Percentiles rank a stretch among this genome's conserved stretches.
Evolutionary conservation across 2,329 filamentous ascomycete species (phyloP).

Genomic region (Fusarium begoniae): DNA sequence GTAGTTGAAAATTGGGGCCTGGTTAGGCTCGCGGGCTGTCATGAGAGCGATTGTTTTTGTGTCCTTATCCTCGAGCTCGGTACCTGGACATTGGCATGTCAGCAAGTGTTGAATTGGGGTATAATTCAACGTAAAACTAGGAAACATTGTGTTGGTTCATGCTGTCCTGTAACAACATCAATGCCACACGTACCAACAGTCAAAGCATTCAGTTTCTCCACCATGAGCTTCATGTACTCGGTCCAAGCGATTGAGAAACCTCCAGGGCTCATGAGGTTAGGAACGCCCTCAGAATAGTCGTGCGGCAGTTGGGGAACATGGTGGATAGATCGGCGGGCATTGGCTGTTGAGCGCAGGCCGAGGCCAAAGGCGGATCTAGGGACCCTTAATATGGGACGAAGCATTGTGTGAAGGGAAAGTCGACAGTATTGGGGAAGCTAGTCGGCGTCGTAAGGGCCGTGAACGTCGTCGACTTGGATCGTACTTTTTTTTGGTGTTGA

Average conservation of each 20-base stretch:
- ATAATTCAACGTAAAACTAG: neutral
- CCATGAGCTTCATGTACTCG: slow-evolving; percentile 78
- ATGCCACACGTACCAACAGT: slow-evolving; percentile 69
- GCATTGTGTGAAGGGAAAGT: slow-evolving; percentile 48
- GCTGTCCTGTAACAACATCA: neutral
- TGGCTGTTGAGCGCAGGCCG: slow-evolving; percentile 48
- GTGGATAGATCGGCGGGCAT: slow-evolving; percentile 56
- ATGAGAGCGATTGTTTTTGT: slow-evolving; percentile 75
- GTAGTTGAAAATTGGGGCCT: slow-evolving; percentile 89
- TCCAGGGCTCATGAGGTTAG: slow-evolving; percentile 73
- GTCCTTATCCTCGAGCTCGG: slow-evolving; percentile 67
- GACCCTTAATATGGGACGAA: slow-evolving; percentile 64
- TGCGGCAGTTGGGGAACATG: slow-evolving; percentile 57
- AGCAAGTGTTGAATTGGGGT: slow-evolving; percentile 1
- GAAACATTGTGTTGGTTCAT: slow-evolving; percentile 11
- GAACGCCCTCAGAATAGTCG: slow-evolving; percentile 63
- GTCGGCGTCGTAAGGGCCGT: slow-evolving; percentile 16
- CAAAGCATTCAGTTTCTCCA: slow-evolving; percentile 79
- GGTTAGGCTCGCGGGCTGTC: slow-evolving; percentile 79
- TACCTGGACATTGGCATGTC: slow-evolving; percentile 59
- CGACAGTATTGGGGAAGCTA: slow-evolving; percentile 4
- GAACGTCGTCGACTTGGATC: slow-evolving; percentile 20
- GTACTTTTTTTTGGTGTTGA: slow-evolving; percentile 36
- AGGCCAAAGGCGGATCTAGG: slow-evolving; percentile 54
- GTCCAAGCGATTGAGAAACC: slow-evolving; percentile 83